Base-by-base conservation (phyloP, 345 rosid genomes). In the Citropsis articulata region DNA sequence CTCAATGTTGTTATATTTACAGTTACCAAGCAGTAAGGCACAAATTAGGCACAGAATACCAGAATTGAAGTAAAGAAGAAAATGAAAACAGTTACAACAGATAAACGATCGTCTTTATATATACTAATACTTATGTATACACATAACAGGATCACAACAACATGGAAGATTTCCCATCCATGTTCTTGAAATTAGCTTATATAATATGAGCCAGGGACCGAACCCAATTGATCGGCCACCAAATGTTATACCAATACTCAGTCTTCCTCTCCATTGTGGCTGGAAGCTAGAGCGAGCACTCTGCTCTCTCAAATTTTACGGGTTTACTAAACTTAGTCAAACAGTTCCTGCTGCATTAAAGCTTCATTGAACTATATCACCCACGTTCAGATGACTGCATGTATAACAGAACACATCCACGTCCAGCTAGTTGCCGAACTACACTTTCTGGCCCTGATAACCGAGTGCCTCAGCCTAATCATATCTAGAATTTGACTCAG, bases 381-480 rank as follows among this genome's bases (percentile, higher is more conserved):
- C 69, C 62, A 31, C 69, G 40, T 81, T 79, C 80, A 70, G 70
- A 78, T 59, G 59, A 69, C 9, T 48, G 69, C 68, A 71, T 16
- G 74, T 75, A 71, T 64, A 73, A 48, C 76, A 59, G 40, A 80
- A 79, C 72, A 81, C 53, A 73, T 68, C 60, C 76, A 28, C 27
- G 70, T 77, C 83, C 83, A 80, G 86, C 84, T 81, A 87, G 70
- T 77, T 80, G 90, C 90, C 56, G 79, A 78, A 81, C 75, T 57
- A 69, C 77, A 76, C 75, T 66, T 71, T 59, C 83, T 68, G 73
- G 81, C 67, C 68, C 76, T 50, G 56, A 66, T 60, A 76, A 78
- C 64, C 27, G 42, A 61, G 69, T 73, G 56, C 62, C 57, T 68
- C 60, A 69, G 75, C 74, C 79, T 68, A 25, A 80, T 70, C 48